phyloP scores from a whole-genome alignment of 495 filamentous ascomycete genomes.

The Podospora pseudoanserina region DNA sequence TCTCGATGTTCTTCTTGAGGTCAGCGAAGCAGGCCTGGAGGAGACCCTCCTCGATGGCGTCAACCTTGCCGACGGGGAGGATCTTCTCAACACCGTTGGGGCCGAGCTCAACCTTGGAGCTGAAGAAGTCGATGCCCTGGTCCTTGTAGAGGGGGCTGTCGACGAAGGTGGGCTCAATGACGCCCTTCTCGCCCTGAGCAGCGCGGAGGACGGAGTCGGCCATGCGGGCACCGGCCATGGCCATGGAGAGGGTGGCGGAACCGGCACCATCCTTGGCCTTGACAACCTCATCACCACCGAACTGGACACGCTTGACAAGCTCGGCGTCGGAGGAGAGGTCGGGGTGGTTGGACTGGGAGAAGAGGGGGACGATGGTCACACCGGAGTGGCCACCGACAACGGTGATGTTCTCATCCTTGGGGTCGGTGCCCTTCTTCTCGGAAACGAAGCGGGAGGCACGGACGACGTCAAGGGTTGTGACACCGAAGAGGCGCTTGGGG shows the following conservation, averaged over 20 bases:
- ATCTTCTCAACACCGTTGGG: slow-evolving; percentile 95
- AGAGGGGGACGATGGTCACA: slow-evolving; percentile 95
- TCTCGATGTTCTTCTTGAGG: slow-evolving; percentile 74
- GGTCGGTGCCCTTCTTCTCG: slow-evolving; percentile 75
- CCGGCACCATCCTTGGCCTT: slow-evolving; percentile 95
- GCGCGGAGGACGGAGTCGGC: slow-evolving; percentile 92
- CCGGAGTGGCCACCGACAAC: slow-evolving; percentile 97
- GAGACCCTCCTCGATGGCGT: slow-evolving; percentile 81
- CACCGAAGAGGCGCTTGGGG: slow-evolving; percentile 90
- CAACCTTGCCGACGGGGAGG: slow-evolving; percentile 74
- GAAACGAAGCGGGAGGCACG: slow-evolving; percentile 96
- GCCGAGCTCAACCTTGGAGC: slow-evolving; percentile 88
- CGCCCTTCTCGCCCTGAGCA: slow-evolving; percentile 87
- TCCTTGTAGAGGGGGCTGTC: slow-evolving; percentile 97
- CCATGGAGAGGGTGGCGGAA: slow-evolving; percentile 96
- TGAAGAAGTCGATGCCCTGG: slow-evolving; percentile 93
- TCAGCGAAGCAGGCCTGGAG: slow-evolving; percentile 78
- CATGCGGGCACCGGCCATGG: slow-evolving; percentile 94
- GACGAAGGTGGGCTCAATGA: slow-evolving; percentile 94
- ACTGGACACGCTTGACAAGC: slow-evolving; percentile 92
- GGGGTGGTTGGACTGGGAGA: slow-evolving; percentile 79
- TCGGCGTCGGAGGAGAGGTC: slow-evolving; percentile 82
- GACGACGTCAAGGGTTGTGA: slow-evolving; percentile 96
- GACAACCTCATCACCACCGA: slow-evolving; percentile 97
- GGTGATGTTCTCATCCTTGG: slow-evolving; percentile 75